Conservation (phyloP, 2,329 filamentous ascomycete species). For the Aureobasidium musti region DNA sequence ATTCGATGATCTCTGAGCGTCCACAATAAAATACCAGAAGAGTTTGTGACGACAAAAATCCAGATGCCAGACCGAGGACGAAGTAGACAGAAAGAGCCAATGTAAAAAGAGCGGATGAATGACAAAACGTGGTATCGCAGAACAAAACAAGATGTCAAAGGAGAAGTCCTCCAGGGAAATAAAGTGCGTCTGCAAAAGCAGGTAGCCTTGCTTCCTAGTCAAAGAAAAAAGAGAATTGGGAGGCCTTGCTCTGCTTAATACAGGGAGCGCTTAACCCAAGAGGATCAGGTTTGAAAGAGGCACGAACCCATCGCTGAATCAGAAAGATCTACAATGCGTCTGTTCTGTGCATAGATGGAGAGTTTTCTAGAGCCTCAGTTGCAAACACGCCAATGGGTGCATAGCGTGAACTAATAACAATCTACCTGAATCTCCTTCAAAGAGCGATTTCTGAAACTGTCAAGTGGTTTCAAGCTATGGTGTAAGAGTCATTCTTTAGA, state of each 20-base stretch:
- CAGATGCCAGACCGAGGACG: background rate
- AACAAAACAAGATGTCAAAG: background rate
- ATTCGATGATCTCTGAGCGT: background rate
- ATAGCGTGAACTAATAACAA: background rate
- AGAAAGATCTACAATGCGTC: constrained; percentile 3
- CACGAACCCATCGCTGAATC: background rate
- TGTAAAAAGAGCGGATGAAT: background rate
- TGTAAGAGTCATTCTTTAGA: background rate
- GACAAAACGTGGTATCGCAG: background rate
- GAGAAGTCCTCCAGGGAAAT: background rate
- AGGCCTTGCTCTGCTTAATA: constrained; percentile 9
- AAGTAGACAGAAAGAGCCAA: background rate
- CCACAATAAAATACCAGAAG: background rate
- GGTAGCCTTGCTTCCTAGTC: background rate
- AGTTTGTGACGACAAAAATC: background rate
- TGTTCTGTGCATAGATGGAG: background rate
- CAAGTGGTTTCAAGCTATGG: background rate
- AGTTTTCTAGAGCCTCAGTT: background rate
- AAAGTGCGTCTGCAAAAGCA: background rate
- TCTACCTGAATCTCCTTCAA: constrained; percentile 15
- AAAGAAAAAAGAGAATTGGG: background rate
- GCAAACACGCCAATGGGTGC: background rate
- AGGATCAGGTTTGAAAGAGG: background rate
- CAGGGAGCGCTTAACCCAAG: background rate
- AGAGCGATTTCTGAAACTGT: constrained; percentile 3